A percentile compares a stretch with the other conserved stretches of the same genome.
These are phyloP conservation scores for Populus tomentosa DNA, from an alignment of 441 rosid genomes.

Conservation along the genomic window DNA sequence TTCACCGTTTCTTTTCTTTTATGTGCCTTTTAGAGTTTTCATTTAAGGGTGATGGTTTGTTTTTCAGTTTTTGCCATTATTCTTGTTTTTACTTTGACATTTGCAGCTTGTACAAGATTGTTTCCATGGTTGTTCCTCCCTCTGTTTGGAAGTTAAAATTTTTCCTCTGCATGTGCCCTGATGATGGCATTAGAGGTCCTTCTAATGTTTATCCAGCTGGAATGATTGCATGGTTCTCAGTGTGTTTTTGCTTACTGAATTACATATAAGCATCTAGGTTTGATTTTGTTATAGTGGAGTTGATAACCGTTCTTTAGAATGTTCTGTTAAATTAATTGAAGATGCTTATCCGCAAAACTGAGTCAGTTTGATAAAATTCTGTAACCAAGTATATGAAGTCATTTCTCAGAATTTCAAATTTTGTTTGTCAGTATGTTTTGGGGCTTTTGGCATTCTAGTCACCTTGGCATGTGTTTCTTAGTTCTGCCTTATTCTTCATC, in stretches of 20 bases:
- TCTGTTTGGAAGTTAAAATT: background rate
- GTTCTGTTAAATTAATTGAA: background rate
- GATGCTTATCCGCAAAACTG: too few relatives aligned
- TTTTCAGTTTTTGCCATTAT: background rate
- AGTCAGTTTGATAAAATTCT: background rate
- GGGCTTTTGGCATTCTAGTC: background rate
- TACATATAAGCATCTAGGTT: too few relatives aligned
- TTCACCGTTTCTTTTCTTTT: background rate
- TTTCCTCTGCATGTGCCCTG: background rate
- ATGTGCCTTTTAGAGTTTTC: background rate
- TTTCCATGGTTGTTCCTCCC: background rate
- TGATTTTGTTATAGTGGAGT: too few relatives aligned
- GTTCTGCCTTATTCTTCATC: too few relatives aligned
- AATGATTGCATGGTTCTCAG: background rate
- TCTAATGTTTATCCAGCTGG: background rate
- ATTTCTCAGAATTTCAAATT: background rate
- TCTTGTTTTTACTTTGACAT: background rate
- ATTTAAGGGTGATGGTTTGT: background rate
- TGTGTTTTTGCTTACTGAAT: background rate
- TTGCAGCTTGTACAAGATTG: background rate
- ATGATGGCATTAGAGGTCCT: too few relatives aligned
- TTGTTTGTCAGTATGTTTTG: background rate
- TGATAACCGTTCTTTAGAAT: too few relatives aligned
- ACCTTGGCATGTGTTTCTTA: background rate
- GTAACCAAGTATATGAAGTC: background rate